Conservation (phyloP, 768 basidiomycete species). For the Amanita pseudoporphyria region DNA sequence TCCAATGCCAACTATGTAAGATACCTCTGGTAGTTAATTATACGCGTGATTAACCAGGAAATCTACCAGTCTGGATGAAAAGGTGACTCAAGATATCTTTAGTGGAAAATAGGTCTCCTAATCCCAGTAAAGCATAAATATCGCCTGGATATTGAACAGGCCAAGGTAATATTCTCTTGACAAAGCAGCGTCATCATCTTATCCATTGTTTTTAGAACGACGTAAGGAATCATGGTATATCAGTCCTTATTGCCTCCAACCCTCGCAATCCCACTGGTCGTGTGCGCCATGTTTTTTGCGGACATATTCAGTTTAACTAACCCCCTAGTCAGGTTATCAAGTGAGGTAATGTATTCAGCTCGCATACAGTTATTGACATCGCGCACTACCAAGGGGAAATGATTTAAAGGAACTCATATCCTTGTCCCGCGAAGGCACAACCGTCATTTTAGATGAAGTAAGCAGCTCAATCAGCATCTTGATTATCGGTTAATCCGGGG, state of each 20-base stretch:
- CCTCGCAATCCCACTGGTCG: constrained; percentile 98
- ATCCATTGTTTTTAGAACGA: constrained; percentile 51
- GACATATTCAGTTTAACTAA: background rate
- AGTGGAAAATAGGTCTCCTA: background rate
- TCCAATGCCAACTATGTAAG: constrained; percentile 86
- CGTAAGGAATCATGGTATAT: constrained; percentile 72
- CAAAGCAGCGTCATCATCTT: background rate
- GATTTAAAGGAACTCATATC: constrained; percentile 75
- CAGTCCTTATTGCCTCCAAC: constrained; percentile 83
- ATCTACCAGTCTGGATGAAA: constrained; percentile 33
- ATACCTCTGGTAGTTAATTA: constrained; percentile 9
- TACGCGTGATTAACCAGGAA: constrained; percentile 3
- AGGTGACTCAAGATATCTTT: constrained; percentile 8
- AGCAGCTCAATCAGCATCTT: background rate
- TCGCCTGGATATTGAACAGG: constrained; percentile 68
- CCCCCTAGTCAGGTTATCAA: constrained; percentile 36
- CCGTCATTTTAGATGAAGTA: constrained; percentile 80
- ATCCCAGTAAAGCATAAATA: constrained; percentile 44
- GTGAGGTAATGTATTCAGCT: constrained; percentile 15
- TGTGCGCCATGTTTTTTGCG: constrained; percentile 24
- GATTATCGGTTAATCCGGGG: background rate
- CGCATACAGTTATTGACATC: background rate
- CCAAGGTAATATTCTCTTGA: constrained; percentile 37
- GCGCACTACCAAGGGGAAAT: constrained; percentile 41
- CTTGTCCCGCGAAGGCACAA: constrained; percentile 68